Percentiles rank a stretch among this genome's conserved stretches.
phyloP scores from a whole-genome alignment of 1,139 yeast species.

The Blastobotrys niveus region DNA sequence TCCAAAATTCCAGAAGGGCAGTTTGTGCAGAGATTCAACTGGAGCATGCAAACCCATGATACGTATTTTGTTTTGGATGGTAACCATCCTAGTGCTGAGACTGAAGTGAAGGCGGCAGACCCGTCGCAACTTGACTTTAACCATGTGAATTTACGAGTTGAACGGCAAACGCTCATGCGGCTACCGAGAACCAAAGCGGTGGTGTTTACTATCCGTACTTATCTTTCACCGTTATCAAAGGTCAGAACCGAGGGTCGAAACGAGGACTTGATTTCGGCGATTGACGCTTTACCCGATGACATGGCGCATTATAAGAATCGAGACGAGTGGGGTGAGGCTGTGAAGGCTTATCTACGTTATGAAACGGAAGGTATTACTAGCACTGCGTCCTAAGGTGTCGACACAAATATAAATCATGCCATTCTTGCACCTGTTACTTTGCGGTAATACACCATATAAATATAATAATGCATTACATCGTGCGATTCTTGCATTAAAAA shows the following conservation, averaged over 20 bases:
- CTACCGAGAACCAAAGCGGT: constrained; percentile 51
- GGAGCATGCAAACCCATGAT: constrained; percentile 55
- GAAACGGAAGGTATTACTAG: background rate
- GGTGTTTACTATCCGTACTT: constrained; percentile 59
- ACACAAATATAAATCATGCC: too few relatives aligned
- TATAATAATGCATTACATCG: too few relatives aligned
- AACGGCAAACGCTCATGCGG: constrained; percentile 56
- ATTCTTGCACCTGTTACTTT: too few relatives aligned
- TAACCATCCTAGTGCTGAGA: constrained; percentile 40
- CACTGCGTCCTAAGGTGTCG: too few relatives aligned
- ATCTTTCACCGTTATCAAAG: constrained; percentile 52
- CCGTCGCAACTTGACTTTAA: constrained; percentile 48
- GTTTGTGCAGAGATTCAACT: constrained; percentile 55
- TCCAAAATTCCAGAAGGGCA: constrained; percentile 45
- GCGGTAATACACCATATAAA: too few relatives aligned
- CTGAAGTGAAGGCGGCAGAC: constrained; percentile 34
- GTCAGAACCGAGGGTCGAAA: constrained; percentile 42
- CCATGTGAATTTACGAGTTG: constrained; percentile 53
- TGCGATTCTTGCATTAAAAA: too few relatives aligned
- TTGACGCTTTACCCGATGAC: constrained; percentile 53
- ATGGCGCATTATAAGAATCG: constrained; percentile 56
- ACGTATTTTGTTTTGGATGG: constrained; percentile 47
- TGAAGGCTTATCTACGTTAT: constrained; percentile 41
- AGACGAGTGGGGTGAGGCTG: constrained; percentile 62
- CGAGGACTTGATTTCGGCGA: constrained; percentile 50